phyloP scores from a whole-genome alignment of 2,329 filamentous ascomycete genomes.

The Curvularia eragrostidis region DNA sequence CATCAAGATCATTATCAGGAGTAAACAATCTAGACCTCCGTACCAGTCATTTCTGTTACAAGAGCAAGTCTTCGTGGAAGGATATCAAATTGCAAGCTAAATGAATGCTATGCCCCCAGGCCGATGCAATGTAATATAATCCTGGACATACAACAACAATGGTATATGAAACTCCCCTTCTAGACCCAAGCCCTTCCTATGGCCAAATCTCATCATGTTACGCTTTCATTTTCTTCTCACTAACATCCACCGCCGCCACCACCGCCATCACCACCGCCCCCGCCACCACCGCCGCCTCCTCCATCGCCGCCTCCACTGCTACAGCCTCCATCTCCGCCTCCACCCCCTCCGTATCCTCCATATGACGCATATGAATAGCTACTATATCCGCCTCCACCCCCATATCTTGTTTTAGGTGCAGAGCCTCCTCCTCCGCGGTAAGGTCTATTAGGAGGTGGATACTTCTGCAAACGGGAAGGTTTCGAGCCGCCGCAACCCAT shows the following conservation, averaged over 20 bases:
- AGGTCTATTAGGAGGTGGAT: too few species aligned
- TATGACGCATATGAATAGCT: background rate
- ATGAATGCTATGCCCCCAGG: background rate
- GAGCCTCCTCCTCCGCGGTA: background rate
- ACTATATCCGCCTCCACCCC: background rate
- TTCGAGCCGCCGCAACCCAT: conserved; percentile 34
- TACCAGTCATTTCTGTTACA: background rate
- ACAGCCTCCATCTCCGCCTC: conserved; percentile 6
- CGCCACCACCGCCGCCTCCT: conserved; percentile 19
- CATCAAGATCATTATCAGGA: background rate
- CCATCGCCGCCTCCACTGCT: conserved; percentile 9
- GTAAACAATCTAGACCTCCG: background rate
- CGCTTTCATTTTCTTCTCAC: background rate
- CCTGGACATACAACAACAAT: background rate
- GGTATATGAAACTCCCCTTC: background rate
- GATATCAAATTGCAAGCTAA: background rate
- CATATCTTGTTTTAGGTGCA: background rate
- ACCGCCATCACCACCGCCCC: conserved; percentile 10
- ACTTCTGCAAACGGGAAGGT: too few species aligned
- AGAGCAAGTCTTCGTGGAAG: background rate
- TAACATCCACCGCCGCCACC: conserved; percentile 11
- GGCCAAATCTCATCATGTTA: background rate
- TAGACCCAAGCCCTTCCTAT: background rate
- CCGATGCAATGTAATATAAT: background rate
- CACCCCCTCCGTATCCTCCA: background rate